Evolutionary conservation across 148 eudicot species (phyloP).

Genomic region (Vaccinium darrowii): DNA sequence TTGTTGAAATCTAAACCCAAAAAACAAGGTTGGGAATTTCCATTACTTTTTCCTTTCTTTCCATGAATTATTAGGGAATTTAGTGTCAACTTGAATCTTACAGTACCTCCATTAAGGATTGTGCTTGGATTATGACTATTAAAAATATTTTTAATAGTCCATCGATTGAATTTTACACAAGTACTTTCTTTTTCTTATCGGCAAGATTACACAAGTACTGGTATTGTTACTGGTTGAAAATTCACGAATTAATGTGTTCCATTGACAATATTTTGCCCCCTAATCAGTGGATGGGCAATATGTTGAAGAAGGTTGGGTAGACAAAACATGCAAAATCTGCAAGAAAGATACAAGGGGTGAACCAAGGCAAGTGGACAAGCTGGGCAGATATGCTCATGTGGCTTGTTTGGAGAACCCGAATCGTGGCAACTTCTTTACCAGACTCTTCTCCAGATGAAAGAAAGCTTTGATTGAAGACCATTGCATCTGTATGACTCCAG

Average conservation of each 20-base stretch:
- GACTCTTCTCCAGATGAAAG: conserved; percentile 56
- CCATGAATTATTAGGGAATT: background rate
- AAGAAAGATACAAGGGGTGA: conserved; percentile 89
- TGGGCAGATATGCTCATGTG: conserved; percentile 89
- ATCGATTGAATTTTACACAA: background rate
- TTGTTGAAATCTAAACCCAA: background rate
- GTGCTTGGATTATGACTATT: background rate
- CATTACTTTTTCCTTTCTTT: background rate
- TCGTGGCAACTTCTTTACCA: conserved; percentile 85
- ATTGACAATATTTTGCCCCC: background rate
- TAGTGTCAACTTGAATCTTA: background rate
- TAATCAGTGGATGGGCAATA: conserved; percentile 83
- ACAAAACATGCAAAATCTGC: conserved; percentile 96
- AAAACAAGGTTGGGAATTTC: background rate
- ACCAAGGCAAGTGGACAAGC: conserved; percentile 73
- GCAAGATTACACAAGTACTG: background rate
- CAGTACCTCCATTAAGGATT: background rate
- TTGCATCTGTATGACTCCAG: background rate
- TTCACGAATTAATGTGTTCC: background rate
- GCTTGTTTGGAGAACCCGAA: conserved; percentile 64
- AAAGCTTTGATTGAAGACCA: background rate
- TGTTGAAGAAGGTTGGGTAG: conserved; percentile 99
- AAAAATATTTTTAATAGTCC: background rate
- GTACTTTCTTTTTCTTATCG: background rate
- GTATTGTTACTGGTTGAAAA: background rate